Evolutionary conservation across 352 stramenopile genomes (phyloP).

Genomic region (Hyaloperonospora brassicae): DNA sequence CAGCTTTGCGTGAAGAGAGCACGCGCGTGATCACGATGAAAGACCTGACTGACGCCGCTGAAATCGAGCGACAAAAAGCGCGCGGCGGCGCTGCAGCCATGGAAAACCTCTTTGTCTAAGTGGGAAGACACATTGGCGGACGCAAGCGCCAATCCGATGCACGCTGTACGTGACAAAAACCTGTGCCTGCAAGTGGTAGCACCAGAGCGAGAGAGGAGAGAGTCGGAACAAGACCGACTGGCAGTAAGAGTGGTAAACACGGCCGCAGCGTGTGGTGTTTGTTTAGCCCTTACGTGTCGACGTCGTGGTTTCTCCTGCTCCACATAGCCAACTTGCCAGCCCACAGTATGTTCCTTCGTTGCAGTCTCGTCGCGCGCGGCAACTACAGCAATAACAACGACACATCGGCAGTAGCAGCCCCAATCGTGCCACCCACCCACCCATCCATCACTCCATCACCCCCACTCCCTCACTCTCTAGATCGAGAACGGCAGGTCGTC

Average conservation of each 20-base stretch:
- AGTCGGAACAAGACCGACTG: constrained; percentile 6
- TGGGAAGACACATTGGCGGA: constrained; percentile 1
- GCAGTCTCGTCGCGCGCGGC: no score
- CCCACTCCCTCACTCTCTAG: constrained; percentile 21
- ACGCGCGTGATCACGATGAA: constrained; percentile 72
- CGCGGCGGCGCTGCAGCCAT: constrained; percentile 52
- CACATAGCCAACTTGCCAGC: background rate
- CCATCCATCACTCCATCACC: background rate
- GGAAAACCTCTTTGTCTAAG: constrained; percentile 79
- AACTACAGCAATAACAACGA: no score
- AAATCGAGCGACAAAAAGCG: constrained; percentile 67
- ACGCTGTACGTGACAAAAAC: constrained; percentile 17
- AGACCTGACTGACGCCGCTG: constrained; percentile 59
- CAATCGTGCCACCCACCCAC: background rate
- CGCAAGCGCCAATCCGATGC: background rate
- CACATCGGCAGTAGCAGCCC: no score
- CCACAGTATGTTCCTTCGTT: no score
- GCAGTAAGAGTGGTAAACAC: constrained; percentile 17
- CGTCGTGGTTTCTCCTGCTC: constrained; percentile 1
- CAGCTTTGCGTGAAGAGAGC: constrained; percentile 51
- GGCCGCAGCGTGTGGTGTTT: constrained; percentile 5
- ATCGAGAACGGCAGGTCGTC: constrained; percentile 87
- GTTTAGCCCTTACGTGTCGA: background rate
- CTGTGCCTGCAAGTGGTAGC: constrained; percentile 2
- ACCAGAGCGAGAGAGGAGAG: constrained; percentile 2